Evolutionary conservation across 345 rosid species (phyloP).

Genomic region (rapeseed (Brassica napus)): Da-Ae NC_063446.1:74045501-74046000

Average conservation of each 20-base stretch:
- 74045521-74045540: neutral
- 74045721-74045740: slow-evolving; percentile 46
- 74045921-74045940: slow-evolving; percentile 65
- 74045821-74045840: neutral
- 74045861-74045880: slow-evolving; percentile 99
- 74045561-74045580: too few species aligned
- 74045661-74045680: too few species aligned
- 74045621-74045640: slow-evolving; percentile 20
- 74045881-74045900: slow-evolving; percentile 96
- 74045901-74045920: slow-evolving; percentile 92
- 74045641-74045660: too few species aligned
- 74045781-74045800: slow-evolving; percentile 10
- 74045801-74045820: slow-evolving; percentile 31
- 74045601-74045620: neutral
- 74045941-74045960: slow-evolving; percentile 66
- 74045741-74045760: slow-evolving; percentile 43
- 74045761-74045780: slow-evolving; percentile 21
- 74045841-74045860: slow-evolving; percentile 66
- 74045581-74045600: neutral
- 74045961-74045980: slow-evolving; percentile 68
- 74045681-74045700: slow-evolving; percentile 49
- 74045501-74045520: neutral
- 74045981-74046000: slow-evolving; percentile 5
- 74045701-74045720: slow-evolving; percentile 43
- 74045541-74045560: neutral